A percentile compares a stretch with the other conserved stretches of the same genome.
Evolutionary conservation across 1,284 basidiomycete genomes (phyloP).

Genomic region (Austroboletus novae-zelandiae): DNA sequence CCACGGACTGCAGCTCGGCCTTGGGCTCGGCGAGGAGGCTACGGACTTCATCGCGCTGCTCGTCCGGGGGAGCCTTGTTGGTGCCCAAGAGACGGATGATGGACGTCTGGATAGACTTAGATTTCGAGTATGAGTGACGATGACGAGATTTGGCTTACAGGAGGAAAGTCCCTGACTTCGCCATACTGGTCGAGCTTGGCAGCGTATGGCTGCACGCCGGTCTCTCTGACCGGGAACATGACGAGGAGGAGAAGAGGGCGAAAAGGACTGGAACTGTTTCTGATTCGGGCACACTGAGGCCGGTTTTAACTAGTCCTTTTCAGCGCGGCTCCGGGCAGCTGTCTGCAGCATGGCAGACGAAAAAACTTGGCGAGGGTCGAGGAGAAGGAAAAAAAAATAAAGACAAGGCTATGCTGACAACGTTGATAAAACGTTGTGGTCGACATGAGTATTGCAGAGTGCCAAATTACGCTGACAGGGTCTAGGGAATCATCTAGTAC

Average conservation of each 20-base stretch:
- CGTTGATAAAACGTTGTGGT: slow-evolving; percentile 30
- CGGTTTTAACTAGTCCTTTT: slow-evolving; percentile 18
- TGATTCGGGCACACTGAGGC: not conserved
- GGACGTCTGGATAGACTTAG: slow-evolving; percentile 18
- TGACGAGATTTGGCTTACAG: slow-evolving; percentile 15
- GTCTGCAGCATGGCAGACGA: slow-evolving; percentile 11
- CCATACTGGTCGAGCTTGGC: slow-evolving; percentile 26
- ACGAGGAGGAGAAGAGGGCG: not conserved
- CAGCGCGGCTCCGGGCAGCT: slow-evolving; percentile 2
- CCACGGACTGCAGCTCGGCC: slow-evolving; percentile 25
- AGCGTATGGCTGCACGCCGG: slow-evolving; percentile 22
- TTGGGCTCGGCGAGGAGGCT: slow-evolving; percentile 24
- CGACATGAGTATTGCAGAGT: slow-evolving; percentile 12
- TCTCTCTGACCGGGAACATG: slow-evolving; percentile 25
- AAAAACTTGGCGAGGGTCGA: not conserved
- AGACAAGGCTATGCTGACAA: slow-evolving; percentile 18
- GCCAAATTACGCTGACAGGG: no score
- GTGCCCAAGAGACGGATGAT: slow-evolving; percentile 30
- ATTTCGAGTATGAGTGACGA: not conserved
- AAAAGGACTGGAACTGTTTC: not conserved
- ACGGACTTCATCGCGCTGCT: slow-evolving; percentile 30
- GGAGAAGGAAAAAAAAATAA: not conserved
- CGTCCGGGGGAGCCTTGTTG: slow-evolving; percentile 24
- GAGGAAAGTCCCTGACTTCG: slow-evolving; percentile 29
- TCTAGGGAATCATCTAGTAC: slow-evolving; percentile 4